Percentiles rank a stretch among this genome's conserved stretches.
Conservation (phyloP, 2,329 filamentous ascomycete genomes). For the Penicillium sp. region DNA sequence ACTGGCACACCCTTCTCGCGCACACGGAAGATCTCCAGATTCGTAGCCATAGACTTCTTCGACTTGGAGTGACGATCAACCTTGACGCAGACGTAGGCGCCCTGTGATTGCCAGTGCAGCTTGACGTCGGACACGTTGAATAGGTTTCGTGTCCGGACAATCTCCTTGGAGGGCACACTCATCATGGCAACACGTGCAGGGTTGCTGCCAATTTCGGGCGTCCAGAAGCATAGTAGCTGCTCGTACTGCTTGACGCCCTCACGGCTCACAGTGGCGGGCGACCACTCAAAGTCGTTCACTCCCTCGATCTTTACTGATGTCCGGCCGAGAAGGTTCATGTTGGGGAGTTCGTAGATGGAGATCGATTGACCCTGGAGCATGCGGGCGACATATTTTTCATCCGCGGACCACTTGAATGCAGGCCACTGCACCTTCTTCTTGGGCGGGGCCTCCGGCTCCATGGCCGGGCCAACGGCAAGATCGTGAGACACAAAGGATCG, state of each 20-base stretch:
- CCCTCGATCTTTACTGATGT: constrained; percentile 93
- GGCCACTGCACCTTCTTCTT: constrained; percentile 98
- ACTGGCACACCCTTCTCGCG: constrained; percentile 97
- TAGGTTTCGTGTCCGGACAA: constrained; percentile 88
- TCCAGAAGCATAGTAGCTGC: constrained; percentile 98
- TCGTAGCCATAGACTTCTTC: constrained; percentile 95
- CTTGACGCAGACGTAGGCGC: constrained; percentile 92
- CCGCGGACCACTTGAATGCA: constrained; percentile 98
- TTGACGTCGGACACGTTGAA: constrained; percentile 98
- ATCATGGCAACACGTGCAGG: constrained; percentile 95
- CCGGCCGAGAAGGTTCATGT: constrained; percentile 87
- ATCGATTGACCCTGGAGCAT: constrained; percentile 84
- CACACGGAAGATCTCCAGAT: constrained; percentile 96
- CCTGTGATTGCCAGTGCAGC: constrained; percentile 97
- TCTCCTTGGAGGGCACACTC: constrained; percentile 90
- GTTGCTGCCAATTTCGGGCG: constrained; percentile 94
- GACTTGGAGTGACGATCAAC: constrained; percentile 98
- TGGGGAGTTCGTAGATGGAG: constrained; percentile 80
- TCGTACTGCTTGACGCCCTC: constrained; percentile 88
- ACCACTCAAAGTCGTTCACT: constrained; percentile 97
- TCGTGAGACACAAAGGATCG: constrained; percentile 93
- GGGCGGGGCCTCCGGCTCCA: constrained; percentile 57
- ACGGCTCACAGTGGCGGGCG: constrained; percentile 71
- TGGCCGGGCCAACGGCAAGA: constrained; percentile 50
- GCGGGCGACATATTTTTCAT: constrained; percentile 93